Base-by-base conservation (phyloP, 31 red algal species). In the Pterothamnion heteromorphum region DNA sequence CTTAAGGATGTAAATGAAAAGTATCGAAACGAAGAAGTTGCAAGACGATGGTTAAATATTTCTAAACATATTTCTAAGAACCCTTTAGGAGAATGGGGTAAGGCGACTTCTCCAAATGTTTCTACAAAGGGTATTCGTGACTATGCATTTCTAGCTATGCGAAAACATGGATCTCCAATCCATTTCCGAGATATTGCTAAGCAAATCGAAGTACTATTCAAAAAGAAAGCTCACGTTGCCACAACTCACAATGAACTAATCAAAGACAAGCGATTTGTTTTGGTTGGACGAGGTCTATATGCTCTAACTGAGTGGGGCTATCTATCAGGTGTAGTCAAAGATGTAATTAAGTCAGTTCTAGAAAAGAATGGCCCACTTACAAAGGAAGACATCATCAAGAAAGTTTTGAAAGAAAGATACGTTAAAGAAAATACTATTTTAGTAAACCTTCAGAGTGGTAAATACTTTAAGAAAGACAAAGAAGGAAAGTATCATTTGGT, bases 211-310 rank as follows among this genome's bases (percentile, higher is more conserved):
- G 72, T 26, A 76, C 72, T 30, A 30, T 76, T 76, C 30, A 32
- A 32, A 30, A 76, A 76, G 30, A 76, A 76, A 76, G 30, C 30
- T 32, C 23, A 76, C 30, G 72, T 76, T 76, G 72, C 72, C 3
- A 76, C 72, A 76, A 76, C 30, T 26, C 72, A 76, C 72, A 76
- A 76, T 32, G 72, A 76, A 76, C 72, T 76, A 32, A 76, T 76
- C 30, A 76, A 76, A 32, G 72, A 76, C 30, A 32, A 26, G 72
- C 72, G 72, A 30, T 76, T 76, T 76, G 72, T 32, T 26, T 32
- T 76, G 23, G 72, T 76, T 30, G 72, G 72, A 76, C 72, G 72
- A 26, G 72, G 72, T 26, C 30, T 76, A 32, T 76, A 76, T 76
- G 72, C 72, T 76, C 72, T 76, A 76, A 26, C 23, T 26, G 72